A percentile compares a stretch with the other conserved stretches of the same genome.
phyloP scores from a whole-genome alignment of 106 monocot genomes.

The Acorus calamus region DNA sequence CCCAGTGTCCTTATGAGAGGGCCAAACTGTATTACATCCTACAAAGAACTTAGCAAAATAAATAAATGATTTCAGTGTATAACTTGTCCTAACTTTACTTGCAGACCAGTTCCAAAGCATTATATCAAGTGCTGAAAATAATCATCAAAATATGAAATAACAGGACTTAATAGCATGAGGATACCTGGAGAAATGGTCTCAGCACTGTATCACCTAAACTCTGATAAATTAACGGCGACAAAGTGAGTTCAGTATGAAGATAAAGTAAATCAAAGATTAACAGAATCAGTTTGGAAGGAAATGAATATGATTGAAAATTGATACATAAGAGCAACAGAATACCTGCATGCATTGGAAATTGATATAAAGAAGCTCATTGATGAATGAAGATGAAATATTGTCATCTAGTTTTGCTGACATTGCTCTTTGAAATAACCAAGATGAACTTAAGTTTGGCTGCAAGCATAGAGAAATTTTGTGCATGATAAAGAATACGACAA shows the following conservation, averaged over 20 bases:
- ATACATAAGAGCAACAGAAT: background rate
- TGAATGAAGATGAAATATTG: constrained; percentile 60
- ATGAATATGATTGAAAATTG: background rate
- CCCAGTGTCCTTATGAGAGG: constrained; percentile 85
- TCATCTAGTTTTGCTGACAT: constrained; percentile 55
- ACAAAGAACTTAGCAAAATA: background rate
- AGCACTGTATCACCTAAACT: constrained; percentile 72
- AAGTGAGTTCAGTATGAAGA: too few relatives aligned
- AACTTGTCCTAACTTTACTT: too few relatives aligned
- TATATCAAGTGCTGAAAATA: too few relatives aligned
- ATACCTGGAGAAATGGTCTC: constrained; percentile 88
- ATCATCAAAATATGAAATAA: too few relatives aligned
- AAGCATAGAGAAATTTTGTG: constrained; percentile 5
- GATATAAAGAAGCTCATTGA: constrained; percentile 76
- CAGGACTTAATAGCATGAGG: too few relatives aligned
- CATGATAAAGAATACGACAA: constrained; percentile 1
- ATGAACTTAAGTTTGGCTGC: constrained; percentile 94
- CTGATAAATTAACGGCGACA: constrained; percentile 21
- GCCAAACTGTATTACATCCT: constrained; percentile 98
- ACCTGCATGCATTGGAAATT: constrained; percentile 92
- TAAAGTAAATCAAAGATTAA: too few relatives aligned
- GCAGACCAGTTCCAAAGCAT: too few relatives aligned
- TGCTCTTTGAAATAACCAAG: constrained; percentile 96
- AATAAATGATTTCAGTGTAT: too few relatives aligned
- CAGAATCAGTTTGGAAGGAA: background rate